These are phyloP conservation scores for Vitis hybrid DNA, from an alignment of 177 flowering plant species.

Conservation along the genomic window DNA sequence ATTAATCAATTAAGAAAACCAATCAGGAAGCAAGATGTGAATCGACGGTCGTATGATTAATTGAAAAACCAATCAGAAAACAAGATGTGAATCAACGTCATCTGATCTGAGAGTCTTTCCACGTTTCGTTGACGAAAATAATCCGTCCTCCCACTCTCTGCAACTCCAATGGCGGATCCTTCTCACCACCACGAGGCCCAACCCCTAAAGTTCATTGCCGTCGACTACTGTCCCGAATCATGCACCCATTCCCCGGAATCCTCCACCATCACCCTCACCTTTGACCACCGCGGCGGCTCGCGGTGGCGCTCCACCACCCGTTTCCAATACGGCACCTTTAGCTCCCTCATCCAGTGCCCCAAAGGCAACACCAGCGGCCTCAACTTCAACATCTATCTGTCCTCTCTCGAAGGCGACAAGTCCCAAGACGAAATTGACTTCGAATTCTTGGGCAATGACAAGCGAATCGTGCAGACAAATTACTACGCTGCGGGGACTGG, in stretches of 20 bases:
- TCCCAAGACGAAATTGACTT: conserved; percentile 64
- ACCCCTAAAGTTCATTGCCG: conserved; percentile 38
- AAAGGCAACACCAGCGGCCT: conserved; percentile 64
- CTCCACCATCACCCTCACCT: conserved; percentile 40
- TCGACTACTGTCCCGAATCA: conserved; percentile 53
- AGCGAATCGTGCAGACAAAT: conserved; percentile 51
- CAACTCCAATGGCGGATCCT: conserved; percentile 42
- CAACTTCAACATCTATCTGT: conserved; percentile 62
- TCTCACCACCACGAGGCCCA: conserved; percentile 31
- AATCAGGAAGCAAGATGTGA: not conserved
- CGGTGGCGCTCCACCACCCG: conserved; percentile 51
- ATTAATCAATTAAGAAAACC: too few species aligned
- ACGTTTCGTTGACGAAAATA: not conserved
- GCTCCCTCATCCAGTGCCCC: conserved; percentile 50
- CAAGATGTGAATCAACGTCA: not conserved
- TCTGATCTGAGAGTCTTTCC: not conserved
- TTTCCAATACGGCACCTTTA: conserved; percentile 44
- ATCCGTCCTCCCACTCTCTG: not conserved
- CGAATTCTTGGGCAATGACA: conserved; percentile 57
- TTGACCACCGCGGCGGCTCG: conserved; percentile 56
- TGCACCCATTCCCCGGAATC: conserved; percentile 43
- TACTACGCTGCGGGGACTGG: conserved; percentile 40
- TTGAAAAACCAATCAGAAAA: too few species aligned
- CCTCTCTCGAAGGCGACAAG: conserved; percentile 59
- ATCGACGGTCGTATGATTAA: too few species aligned